phyloP scores from a whole-genome alignment of 495 filamentous ascomycete species.

The Pyronema omphalodes region DNA sequence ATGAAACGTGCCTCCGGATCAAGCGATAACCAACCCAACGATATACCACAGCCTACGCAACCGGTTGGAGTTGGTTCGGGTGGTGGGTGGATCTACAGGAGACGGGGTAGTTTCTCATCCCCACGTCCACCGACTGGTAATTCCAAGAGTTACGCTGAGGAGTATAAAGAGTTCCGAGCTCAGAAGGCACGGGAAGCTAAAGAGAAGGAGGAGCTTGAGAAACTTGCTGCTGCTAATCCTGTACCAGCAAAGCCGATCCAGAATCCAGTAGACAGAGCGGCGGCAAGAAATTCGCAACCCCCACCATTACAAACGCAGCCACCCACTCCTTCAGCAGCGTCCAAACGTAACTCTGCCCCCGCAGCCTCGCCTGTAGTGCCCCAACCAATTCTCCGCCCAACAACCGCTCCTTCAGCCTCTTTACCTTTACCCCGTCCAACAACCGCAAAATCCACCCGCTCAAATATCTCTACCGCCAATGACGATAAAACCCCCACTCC shows the following conservation, averaged over 20 bases:
- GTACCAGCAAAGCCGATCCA: neutral
- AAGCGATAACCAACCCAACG: constrained; percentile 2
- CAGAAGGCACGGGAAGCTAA: neutral
- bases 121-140: constrained; percentile 20
- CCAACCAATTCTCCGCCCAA: neutral
- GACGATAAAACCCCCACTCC: neutral
- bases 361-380: neutral
- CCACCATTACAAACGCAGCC: neutral
- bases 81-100: constrained; percentile 21
- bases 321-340: neutral
- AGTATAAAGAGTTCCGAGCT: constrained; percentile 18
- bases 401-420: neutral
- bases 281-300: neutral
- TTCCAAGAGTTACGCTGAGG: constrained; percentile 15
- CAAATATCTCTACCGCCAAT: neutral
- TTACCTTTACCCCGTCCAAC: neutral
- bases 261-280: neutral
- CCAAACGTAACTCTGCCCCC: neutral
- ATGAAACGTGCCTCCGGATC: constrained; percentile 10
- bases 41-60: constrained; percentile 8
- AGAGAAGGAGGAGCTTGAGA: neutral
- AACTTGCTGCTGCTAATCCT: neutral
- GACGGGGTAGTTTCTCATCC: constrained; percentile 21
- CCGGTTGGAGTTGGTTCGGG: constrained; percentile 21
- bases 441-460: too few species aligned